Conservation (phyloP, 768 basidiomycete species). For the Podaxis mareebaensis region DNA sequence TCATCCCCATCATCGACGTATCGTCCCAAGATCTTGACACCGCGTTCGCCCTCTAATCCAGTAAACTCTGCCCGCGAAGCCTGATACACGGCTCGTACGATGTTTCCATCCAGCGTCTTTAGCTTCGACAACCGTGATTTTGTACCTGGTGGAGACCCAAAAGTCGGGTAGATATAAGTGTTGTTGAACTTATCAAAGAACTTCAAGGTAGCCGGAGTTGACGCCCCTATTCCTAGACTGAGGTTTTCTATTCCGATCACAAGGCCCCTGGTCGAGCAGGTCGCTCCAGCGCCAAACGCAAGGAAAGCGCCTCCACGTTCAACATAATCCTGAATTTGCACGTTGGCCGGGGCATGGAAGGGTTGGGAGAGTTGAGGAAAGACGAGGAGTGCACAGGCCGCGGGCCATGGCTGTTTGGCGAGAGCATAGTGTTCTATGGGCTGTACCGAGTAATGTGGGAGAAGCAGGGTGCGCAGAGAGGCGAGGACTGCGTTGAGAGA, state of each 20-base stretch:
- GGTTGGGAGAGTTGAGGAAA: constrained; percentile 13
- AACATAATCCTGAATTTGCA: constrained; percentile 17
- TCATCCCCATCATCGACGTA: constrained; percentile 1
- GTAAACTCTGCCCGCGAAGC: constrained; percentile 4
- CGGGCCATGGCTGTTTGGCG: constrained; percentile 19
- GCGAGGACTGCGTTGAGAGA: constrained; percentile 17
- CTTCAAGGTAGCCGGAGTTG: constrained; percentile 3
- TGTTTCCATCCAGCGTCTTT: not conserved
- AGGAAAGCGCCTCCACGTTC: constrained; percentile 19
- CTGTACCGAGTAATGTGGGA: constrained; percentile 20
- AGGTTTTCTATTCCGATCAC: constrained; percentile 4
- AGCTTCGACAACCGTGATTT: not conserved
- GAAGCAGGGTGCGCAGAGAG: constrained; percentile 15
- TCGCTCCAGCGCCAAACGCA: constrained; percentile 16
- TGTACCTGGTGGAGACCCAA: not conserved
- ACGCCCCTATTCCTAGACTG: constrained; percentile 7
- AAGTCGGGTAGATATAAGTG: constrained; percentile 7
- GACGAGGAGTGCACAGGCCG: constrained; percentile 20
- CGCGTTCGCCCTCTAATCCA: constrained; percentile 2
- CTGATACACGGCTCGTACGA: constrained; percentile 7
- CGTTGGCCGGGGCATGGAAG: not conserved
- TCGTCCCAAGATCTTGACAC: constrained; percentile 2
- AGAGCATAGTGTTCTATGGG: constrained; percentile 15
- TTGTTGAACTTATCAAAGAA: constrained; percentile 17
- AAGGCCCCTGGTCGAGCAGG: constrained; percentile 4